Conservation (phyloP, 441 rosid species). For the Gossypium lobatum region DNA sequence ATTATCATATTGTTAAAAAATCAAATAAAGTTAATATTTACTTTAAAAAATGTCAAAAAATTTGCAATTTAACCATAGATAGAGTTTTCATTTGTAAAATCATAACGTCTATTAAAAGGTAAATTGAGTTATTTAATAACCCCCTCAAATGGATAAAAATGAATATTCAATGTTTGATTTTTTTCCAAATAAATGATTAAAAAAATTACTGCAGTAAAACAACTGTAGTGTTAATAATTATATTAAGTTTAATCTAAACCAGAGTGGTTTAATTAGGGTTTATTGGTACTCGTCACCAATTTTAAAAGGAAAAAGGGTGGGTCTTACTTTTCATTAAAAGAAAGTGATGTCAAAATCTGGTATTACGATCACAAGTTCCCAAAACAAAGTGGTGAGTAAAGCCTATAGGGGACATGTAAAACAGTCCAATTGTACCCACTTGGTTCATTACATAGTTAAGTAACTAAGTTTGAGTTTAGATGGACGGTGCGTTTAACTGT, state of each 20-base stretch:
- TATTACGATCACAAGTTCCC: background rate
- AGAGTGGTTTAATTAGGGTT: background rate
- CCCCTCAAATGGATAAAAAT: background rate
- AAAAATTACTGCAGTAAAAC: too few species aligned
- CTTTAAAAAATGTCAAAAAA: too few species aligned
- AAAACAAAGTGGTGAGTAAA: background rate
- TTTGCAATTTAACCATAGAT: too few species aligned
- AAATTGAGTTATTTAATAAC: background rate
- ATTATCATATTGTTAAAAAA: too few species aligned
- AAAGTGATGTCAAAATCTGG: background rate
- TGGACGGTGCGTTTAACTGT: too few species aligned
- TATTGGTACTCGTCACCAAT: background rate
- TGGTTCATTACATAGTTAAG: too few species aligned
- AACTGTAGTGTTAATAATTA: background rate
- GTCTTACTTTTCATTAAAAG: background rate
- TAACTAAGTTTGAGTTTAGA: too few species aligned
- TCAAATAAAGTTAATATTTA: too few species aligned
- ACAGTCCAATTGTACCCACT: background rate
- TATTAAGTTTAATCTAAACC: background rate
- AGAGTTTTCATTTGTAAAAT: too few species aligned
- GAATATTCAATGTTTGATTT: background rate
- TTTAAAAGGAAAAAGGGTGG: background rate
- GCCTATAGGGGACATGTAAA: background rate
- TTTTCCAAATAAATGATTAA: background rate
- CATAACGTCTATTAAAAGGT: background rate